Conservation (phyloP, 257 asterid genomes). For the Ehretia macrophylla region DNA sequence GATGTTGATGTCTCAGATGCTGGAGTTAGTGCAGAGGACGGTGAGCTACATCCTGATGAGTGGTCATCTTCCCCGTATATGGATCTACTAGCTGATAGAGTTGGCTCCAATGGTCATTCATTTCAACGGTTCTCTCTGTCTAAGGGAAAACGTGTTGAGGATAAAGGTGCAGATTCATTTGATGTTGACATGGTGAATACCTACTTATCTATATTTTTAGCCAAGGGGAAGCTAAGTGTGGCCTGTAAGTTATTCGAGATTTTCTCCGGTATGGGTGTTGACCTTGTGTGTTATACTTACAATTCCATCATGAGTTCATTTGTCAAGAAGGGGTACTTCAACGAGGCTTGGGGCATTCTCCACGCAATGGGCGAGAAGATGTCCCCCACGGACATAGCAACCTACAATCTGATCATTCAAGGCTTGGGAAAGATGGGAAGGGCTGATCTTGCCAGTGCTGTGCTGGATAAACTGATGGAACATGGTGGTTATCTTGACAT, state of each 20-base stretch:
- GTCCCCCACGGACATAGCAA: constrained; percentile 74
- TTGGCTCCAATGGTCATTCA: constrained; percentile 21
- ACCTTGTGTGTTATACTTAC: constrained; percentile 73
- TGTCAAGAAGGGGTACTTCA: constrained; percentile 85
- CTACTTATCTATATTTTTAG: constrained; percentile 71
- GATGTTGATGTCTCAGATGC: too few species aligned
- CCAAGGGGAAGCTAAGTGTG: constrained; percentile 85
- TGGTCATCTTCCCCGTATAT: constrained; percentile 96
- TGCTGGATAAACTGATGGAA: constrained; percentile 59
- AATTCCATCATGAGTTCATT: constrained; percentile 89
- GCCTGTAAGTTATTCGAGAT: constrained; percentile 91
- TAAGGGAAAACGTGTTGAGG: constrained; percentile 57
- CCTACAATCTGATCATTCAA: constrained; percentile 75
- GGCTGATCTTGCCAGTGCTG: constrained; percentile 81
- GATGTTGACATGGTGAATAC: constrained; percentile 88
- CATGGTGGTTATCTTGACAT: constrained; percentile 92
- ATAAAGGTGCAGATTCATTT: constrained; percentile 66
- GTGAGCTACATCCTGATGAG: constrained; percentile 22
- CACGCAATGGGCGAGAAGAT: constrained; percentile 63
- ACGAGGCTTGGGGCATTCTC: constrained; percentile 81
- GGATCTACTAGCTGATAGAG: constrained; percentile 65
- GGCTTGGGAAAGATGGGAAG: constrained; percentile 89
- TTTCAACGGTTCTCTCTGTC: constrained; percentile 34
- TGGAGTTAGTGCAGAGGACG: constrained; percentile 17
- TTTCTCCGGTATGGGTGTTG: constrained; percentile 58